Evolutionary conservation across 352 stramenopile genomes (phyloP).

Genomic region (Globisporangium emineosum): DNA sequence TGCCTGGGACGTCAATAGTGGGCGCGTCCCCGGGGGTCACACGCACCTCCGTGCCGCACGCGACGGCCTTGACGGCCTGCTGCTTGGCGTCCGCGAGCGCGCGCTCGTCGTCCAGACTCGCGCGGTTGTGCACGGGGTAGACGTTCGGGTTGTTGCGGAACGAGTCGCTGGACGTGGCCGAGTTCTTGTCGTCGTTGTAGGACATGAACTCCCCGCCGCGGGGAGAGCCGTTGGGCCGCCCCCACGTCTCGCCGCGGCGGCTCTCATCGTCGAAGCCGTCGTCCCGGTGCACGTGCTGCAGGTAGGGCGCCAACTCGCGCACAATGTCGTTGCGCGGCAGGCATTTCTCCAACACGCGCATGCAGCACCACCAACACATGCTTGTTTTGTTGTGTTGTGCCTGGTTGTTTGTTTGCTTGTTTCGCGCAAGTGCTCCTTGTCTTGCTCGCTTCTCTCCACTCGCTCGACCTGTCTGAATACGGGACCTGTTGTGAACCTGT

Average conservation of each 20-base stretch:
- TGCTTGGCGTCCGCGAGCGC: constrained; percentile 30
- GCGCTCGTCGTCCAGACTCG: constrained; percentile 20
- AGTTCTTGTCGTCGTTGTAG: constrained; percentile 49
- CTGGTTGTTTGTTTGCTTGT: neutral
- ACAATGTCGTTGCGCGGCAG: constrained; percentile 87
- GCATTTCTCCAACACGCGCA: constrained; percentile 84
- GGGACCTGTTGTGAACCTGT: neutral
- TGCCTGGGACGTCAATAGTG: constrained; percentile 13
- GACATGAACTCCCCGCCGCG: constrained; percentile 41
- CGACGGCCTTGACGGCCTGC: constrained; percentile 7
- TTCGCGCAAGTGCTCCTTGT: neutral
- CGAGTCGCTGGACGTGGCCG: constrained; percentile 55
- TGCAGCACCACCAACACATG: constrained; percentile 89
- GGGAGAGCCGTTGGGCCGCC: constrained; percentile 37
- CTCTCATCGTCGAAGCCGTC: constrained; percentile 60
- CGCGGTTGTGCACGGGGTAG: constrained; percentile 26
- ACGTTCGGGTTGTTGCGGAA: constrained; percentile 47
- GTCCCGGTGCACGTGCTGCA: constrained; percentile 82
- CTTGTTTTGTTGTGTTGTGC: neutral
- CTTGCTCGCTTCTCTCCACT: neutral
- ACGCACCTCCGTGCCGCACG: constrained; percentile 13
- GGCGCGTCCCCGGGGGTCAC: constrained; percentile 14
- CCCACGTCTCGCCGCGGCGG: constrained; percentile 42
- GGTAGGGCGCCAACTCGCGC: constrained; percentile 77
- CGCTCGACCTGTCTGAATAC: neutral